These are phyloP conservation scores for Capronia coronata DNA, from an alignment of 2,329 filamentous ascomycete genomes.

Conservation along the genomic window DNA sequence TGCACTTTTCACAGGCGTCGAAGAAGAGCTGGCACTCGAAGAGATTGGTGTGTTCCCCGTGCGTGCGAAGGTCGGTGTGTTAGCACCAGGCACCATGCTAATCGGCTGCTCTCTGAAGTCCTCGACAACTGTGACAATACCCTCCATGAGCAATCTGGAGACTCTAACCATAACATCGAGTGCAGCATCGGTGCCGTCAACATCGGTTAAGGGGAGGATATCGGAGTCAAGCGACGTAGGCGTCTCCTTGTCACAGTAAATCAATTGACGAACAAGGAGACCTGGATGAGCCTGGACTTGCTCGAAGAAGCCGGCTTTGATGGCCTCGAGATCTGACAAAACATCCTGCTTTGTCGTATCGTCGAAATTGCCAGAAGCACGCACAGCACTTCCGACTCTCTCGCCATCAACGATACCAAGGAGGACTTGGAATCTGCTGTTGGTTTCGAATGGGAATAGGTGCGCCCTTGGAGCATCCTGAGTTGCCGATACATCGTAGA, in stretches of 20 bases:
- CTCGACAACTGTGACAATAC: slow-evolving; percentile 4
- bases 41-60: slow-evolving; percentile 6
- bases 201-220: slow-evolving; percentile 9
- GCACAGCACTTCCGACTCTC: slow-evolving; percentile 51
- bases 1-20: slow-evolving; percentile 8
- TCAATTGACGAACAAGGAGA: slow-evolving; percentile 14
- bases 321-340: slow-evolving; percentile 15
- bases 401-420: slow-evolving; percentile 77
- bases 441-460: slow-evolving; percentile 76
- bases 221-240: not conserved
- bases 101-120: slow-evolving; percentile 19
- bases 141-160: slow-evolving; percentile 1
- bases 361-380: not conserved
- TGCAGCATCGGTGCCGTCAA: slow-evolving; percentile 7
- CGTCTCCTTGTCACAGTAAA: slow-evolving; percentile 6
- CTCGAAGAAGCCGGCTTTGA: slow-evolving; percentile 13
- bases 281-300: slow-evolving; percentile 3
- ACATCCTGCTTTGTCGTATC: slow-evolving; percentile 28
- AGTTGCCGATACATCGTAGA: slow-evolving; percentile 18
- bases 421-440: slow-evolving; percentile 74
- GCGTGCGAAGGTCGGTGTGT: slow-evolving; percentile 6
- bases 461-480: slow-evolving; percentile 15
- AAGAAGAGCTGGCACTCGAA: slow-evolving; percentile 6
- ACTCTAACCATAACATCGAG: slow-evolving; percentile 10
- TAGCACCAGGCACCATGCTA: slow-evolving; percentile 20